Evolutionary conservation across 106 monocot genomes (phyloP), one percentile per base, ranked within the genome.

Genomic region (Gastrodia elata): DNA sequence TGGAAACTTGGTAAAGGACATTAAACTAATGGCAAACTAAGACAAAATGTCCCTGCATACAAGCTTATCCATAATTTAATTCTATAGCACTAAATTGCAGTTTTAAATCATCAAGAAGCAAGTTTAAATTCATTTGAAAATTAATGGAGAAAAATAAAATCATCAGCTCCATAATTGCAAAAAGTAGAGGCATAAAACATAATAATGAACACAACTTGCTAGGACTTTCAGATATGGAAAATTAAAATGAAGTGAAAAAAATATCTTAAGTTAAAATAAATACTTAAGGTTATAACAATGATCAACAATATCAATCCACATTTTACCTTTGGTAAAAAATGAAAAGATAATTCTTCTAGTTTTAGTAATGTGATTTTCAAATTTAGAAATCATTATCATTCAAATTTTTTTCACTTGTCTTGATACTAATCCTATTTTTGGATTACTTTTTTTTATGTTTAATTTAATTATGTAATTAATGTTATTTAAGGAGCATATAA

Each of bases 291-390:
- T n/a, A n/a, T n/a, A 57, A 57, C 25, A 8, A n/a, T 24, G 25
- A 57, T 5, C 24, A 25, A 57, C 57, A 44, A 44, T 18, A 57
- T 18, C 57, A 57, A 4, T 22, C 25, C 57, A 57, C 22, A 24
- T 0, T 57, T 26, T n/a, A 57, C 1, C 3, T 8, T 57, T 57
- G 1, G 25, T 57, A 25, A 22, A 57, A 26, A 57, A 25, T 24
- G 22, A 57, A 57, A 24, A 57, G n/a, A 25, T 24, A 57, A 57
- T 1, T 24, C 24, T 25, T 44, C 16, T 5, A 6, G 26, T 57
- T 57, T 57, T 25, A 57, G 57, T 57, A 57, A 57, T 5, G 57
- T 57, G 25, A 13, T 57, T 57, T 57, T 57, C 57, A 57, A 57
- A 24, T 57, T 57, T n/a, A 57, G 3, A 57, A 57, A 57, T n/a